phyloP scores from a whole-genome alignment of 2,329 filamentous ascomycete genomes.

The Aotearoamyces nothofagi region DNA sequence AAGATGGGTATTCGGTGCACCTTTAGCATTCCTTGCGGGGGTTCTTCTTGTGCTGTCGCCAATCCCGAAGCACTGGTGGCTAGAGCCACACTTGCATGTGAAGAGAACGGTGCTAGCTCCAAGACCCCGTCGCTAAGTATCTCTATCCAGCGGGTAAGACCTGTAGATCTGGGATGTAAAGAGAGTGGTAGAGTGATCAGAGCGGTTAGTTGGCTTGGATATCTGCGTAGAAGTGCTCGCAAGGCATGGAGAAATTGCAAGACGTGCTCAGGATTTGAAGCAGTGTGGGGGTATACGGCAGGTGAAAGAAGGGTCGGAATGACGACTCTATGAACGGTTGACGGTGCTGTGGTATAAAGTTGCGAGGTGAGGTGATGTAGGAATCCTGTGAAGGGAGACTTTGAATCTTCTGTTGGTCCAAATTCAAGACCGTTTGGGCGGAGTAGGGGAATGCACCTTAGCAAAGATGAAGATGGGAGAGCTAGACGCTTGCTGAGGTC shows the following conservation, averaged over 20 bases:
- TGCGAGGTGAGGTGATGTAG: conserved; percentile 40
- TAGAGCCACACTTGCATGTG: conserved; percentile 28
- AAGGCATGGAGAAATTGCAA: conserved; percentile 72
- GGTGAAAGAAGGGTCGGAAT: conserved; percentile 80
- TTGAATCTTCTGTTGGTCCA: conserved; percentile 15
- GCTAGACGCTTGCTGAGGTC: conserved; percentile 53
- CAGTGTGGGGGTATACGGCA: conserved; percentile 59
- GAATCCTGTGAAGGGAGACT: conserved; percentile 48
- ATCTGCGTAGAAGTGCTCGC: conserved; percentile 55
- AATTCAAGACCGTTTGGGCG: conserved; percentile 13
- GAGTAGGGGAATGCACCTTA: conserved; percentile 32
- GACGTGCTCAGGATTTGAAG: conserved; percentile 55
- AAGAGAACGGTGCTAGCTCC: conserved; percentile 63
- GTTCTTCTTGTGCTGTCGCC: conserved; percentile 48
- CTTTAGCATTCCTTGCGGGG: conserved; percentile 72
- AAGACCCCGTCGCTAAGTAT: conserved; percentile 71
- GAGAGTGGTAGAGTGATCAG: conserved; percentile 67
- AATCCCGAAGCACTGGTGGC: conserved; percentile 30
- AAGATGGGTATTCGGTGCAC: conserved; percentile 72
- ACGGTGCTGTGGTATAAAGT: conserved; percentile 39
- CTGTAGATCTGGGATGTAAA: conserved; percentile 61
- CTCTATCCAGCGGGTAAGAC: conserved; percentile 76
- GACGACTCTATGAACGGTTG: conserved; percentile 62
- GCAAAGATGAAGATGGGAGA: conserved; percentile 32
- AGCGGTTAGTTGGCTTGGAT: conserved; percentile 49